Base-by-base conservation (phyloP, 345 rosid genomes). In the Syzygium oleosum region DNA sequence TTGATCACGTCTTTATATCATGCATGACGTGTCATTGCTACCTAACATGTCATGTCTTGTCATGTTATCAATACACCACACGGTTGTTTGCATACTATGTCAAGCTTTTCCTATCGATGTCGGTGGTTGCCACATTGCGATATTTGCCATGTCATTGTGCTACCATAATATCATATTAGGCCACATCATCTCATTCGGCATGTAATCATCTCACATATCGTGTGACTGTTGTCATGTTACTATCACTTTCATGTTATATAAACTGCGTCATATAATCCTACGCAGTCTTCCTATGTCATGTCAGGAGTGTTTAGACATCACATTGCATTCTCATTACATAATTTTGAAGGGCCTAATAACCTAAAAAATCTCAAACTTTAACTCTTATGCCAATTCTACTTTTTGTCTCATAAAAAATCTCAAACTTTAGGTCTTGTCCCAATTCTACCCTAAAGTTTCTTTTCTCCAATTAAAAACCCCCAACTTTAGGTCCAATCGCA, bases 401-500 rank as follows among this genome's bases (percentile, higher is more conserved):
- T 52, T 4, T 13, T 13, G 53, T 14, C 17, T 52, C 15, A 52
- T 43, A 2, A 52, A 52, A 52, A 52, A 52, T 15, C 16, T 3
- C 5, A 1, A 52, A 52, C 53, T 52, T 52, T 52, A 52, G 2
- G 17, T 13, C 17, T 5, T 43, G 46, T 43, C 46, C 46, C 7
- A 43, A 14, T 52, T 52, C 6, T 52, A 12, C 1, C 2, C 16
- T 12, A 13, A 52, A 52, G 2, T 52, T 52, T 52, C 0, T 52
- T 52, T 52, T 5, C 6, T 52, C 17, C 5, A 15, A 14, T 52
- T 5, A 16, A 52, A 52, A 52, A 14, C 15, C 53, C 4, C 15
- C 0, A 52, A 13, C 17, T 52, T 52, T 13, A 13, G 0, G 6
- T 13, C 1, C 14, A 4, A 1, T 13, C 17, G 17, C 1, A 52